Evolutionary conservation across 345 rosid species (phyloP).

Genomic region (Euphorbia pulcherrima): DNA sequence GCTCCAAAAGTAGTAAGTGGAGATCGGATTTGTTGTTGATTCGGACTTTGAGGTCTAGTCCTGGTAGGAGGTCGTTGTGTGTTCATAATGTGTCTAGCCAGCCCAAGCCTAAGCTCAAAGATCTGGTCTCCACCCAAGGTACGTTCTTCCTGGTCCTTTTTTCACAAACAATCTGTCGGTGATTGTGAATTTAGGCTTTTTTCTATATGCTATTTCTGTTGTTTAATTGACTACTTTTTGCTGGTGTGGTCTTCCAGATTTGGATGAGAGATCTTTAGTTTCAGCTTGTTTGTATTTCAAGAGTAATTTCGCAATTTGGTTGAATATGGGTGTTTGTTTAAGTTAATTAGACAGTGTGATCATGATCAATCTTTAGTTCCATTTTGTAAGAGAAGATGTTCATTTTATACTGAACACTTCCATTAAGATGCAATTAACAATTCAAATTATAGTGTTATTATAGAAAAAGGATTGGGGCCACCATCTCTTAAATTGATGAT

Average conservation of each 20-base stretch:
- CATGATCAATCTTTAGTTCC: not conserved
- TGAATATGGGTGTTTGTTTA: no score
- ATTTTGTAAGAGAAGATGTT: not conserved
- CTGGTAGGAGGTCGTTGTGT: constrained; percentile 11
- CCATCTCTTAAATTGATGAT: not conserved
- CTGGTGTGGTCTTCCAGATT: not conserved
- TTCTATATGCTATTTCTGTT: no score
- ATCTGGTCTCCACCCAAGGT: constrained; percentile 1
- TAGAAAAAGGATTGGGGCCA: constrained; percentile 15
- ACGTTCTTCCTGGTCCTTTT: no score
- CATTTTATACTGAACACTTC: not conserved
- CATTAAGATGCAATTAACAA: not conserved
- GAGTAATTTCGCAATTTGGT: not conserved
- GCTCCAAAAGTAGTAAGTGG: not conserved
- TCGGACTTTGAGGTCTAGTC: constrained; percentile 9
- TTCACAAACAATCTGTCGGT: no score
- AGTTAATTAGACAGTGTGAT: not conserved
- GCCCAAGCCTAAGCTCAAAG: constrained; percentile 11
- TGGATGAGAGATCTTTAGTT: not conserved
- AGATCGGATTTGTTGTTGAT: constrained; percentile 19
- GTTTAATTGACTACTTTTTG: no score
- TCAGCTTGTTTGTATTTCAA: not conserved
- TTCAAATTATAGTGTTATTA: constrained; percentile 3
- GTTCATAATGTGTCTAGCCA: constrained; percentile 26
- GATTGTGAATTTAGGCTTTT: no score